Conservation (phyloP, 148 eudicot genomes). For the Arbutus unedo region DNA sequence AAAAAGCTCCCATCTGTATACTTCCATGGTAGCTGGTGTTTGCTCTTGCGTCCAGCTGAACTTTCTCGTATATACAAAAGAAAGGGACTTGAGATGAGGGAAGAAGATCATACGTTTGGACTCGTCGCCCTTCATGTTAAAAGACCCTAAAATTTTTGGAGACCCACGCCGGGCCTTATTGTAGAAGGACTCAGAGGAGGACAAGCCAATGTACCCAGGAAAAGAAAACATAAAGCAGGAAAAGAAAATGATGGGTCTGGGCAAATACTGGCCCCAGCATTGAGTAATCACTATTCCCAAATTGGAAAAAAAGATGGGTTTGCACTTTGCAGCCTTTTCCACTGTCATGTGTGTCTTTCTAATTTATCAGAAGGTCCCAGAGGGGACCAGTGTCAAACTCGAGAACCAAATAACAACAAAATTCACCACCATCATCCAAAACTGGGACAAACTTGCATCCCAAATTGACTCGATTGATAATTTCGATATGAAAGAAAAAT, state of each 20-base stretch:
- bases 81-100: not conserved
- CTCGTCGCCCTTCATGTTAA: not conserved
- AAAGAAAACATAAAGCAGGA: not conserved
- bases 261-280: not conserved
- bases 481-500: not conserved
- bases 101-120: not conserved
- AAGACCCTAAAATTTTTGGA: not conserved
- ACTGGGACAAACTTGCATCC: not conserved
- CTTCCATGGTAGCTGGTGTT: not conserved
- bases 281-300: conserved; percentile 1
- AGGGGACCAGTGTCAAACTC: not conserved
- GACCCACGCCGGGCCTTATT: not conserved
- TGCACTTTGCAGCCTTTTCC: conserved; percentile 14
- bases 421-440: not conserved
- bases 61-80: not conserved
- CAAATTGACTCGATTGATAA: not conserved
- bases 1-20: not conserved
- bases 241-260: not conserved
- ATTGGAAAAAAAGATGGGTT: conserved; percentile 1
- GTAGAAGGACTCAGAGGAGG: not conserved
- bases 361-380: not conserved
- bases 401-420: not conserved
- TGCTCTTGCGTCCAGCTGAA: too few relatives aligned
- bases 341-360: not conserved
- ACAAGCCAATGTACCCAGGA: not conserved